phyloP scores from a whole-genome alignment of 2,329 filamentous ascomycete species.

The Cyphellophora attinorum region DNA sequence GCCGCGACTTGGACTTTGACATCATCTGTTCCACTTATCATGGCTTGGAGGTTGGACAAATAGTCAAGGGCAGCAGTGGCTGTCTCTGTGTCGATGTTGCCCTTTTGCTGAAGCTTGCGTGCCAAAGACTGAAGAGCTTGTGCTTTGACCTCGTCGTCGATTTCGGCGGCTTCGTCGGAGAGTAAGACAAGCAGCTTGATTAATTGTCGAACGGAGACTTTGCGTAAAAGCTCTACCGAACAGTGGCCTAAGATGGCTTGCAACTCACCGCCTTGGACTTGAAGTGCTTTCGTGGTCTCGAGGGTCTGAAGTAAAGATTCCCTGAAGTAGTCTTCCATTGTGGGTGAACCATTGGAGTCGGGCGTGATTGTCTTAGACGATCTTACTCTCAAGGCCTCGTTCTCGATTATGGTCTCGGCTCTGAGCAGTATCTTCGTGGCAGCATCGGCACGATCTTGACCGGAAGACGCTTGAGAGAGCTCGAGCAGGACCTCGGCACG shows the following conservation, averaged over 20 bases:
- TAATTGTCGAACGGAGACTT: slow-evolving; percentile 80
- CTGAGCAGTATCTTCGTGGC: slow-evolving; percentile 30
- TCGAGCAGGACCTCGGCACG: slow-evolving; percentile 66
- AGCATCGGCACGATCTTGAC: slow-evolving; percentile 23
- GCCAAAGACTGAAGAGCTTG: slow-evolving; percentile 77
- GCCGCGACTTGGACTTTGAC: slow-evolving; percentile 73
- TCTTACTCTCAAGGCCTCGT: slow-evolving; percentile 8
- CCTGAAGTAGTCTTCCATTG: slow-evolving; percentile 16
- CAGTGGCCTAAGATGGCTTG: slow-evolving; percentile 49
- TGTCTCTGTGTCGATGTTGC: slow-evolving; percentile 49
- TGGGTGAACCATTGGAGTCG: slow-evolving; percentile 2
- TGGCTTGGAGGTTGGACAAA: slow-evolving; percentile 65
- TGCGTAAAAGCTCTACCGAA: slow-evolving; percentile 68
- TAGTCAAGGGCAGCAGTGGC: slow-evolving; percentile 42
- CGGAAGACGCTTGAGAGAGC: slow-evolving; percentile 32
- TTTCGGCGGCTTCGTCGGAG: slow-evolving; percentile 54
- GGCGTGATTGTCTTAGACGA: slow-evolving; percentile 6
- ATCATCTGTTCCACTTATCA: slow-evolving; percentile 64
- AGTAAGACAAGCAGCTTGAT: slow-evolving; percentile 78
- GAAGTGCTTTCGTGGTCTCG: slow-evolving; percentile 9
- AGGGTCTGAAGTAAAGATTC: slow-evolving; percentile 18
- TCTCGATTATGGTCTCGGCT: slow-evolving; percentile 9
- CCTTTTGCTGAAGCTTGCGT: slow-evolving; percentile 64
- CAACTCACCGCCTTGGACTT: slow-evolving; percentile 15
- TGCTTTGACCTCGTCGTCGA: slow-evolving; percentile 61